phyloP scores from a whole-genome alignment of 73 alveolate species.

The Paramecium caudatum region DNA sequence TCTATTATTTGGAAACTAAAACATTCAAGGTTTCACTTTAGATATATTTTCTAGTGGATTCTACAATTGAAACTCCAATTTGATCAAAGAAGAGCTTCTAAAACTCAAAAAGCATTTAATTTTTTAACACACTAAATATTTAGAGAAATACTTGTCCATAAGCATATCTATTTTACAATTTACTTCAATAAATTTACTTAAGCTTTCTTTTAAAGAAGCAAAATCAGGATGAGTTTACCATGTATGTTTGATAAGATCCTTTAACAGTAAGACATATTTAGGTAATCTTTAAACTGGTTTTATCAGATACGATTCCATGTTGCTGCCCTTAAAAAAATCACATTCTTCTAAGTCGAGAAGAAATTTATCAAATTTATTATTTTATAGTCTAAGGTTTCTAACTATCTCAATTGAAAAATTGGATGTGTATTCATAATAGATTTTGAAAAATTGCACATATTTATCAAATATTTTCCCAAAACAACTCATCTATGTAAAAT shows the following conservation, averaged over 20 bases:
- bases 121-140: neutral
- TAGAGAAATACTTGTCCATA: neutral
- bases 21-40: constrained; percentile 22
- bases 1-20: constrained; percentile 11
- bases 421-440: constrained; percentile 26
- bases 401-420: neutral
- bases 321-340: constrained; percentile 13
- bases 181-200: neutral
- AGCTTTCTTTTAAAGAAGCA: neutral
- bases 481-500: neutral
- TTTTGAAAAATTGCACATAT: constrained; percentile 36
- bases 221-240: constrained; percentile 43
- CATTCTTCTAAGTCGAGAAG: neutral
- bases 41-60: constrained; percentile 10
- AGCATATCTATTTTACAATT: neutral
- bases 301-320: constrained; percentile 13
- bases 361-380: neutral
- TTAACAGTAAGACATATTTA: constrained; percentile 8
- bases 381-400: neutral
- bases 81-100: neutral
- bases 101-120: constrained; percentile 43
- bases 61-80: neutral
- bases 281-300: constrained; percentile 69
- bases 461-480: constrained; percentile 52
- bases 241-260: constrained; percentile 64